Evolutionary conservation across 768 basidiomycete species (phyloP).

Genomic region (Scleroderma bovista): DNA sequence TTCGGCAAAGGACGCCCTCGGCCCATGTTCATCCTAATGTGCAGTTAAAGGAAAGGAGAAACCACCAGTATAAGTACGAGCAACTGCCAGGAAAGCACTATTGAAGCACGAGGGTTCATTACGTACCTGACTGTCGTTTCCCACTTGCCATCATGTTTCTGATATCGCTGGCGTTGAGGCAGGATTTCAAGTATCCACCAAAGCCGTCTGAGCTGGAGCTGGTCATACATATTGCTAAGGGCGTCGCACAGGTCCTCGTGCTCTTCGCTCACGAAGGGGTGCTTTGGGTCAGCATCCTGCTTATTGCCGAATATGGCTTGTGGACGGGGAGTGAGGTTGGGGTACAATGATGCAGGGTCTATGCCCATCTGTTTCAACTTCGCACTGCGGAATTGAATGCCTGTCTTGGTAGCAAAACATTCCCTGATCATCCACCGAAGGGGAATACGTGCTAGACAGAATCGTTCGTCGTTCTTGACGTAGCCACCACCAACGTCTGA

Average conservation of each 20-base stretch:
- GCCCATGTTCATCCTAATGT: conserved; percentile 33
- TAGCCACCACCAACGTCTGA: not conserved
- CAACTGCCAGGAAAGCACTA: not conserved
- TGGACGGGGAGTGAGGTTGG: conserved; percentile 38
- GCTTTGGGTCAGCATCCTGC: not conserved
- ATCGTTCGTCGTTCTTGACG: conserved; percentile 45
- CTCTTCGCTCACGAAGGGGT: conserved; percentile 41
- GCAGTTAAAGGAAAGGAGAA: not conserved
- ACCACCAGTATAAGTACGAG: not conserved
- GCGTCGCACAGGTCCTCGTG: conserved; percentile 57
- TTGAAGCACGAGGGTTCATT: not conserved
- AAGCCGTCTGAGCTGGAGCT: conserved; percentile 34
- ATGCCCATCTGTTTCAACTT: conserved; percentile 41
- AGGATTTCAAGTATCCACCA: conserved; percentile 63
- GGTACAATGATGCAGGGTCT: conserved; percentile 28
- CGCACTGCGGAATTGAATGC: conserved; percentile 51
- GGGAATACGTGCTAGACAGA: not conserved
- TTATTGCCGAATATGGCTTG: conserved; percentile 22
- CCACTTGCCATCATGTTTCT: conserved; percentile 9
- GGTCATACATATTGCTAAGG: conserved; percentile 46
- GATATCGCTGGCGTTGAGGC: conserved; percentile 20
- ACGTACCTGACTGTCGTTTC: conserved; percentile 13
- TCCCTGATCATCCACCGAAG: not conserved
- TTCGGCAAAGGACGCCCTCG: conserved; percentile 37
- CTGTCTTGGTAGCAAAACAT: conserved; percentile 46